Percentiles rank a stretch among this genome's conserved stretches.
phyloP scores from a whole-genome alignment of 129 eudicot genomes.

The Centaurea solstitialis region DNA sequence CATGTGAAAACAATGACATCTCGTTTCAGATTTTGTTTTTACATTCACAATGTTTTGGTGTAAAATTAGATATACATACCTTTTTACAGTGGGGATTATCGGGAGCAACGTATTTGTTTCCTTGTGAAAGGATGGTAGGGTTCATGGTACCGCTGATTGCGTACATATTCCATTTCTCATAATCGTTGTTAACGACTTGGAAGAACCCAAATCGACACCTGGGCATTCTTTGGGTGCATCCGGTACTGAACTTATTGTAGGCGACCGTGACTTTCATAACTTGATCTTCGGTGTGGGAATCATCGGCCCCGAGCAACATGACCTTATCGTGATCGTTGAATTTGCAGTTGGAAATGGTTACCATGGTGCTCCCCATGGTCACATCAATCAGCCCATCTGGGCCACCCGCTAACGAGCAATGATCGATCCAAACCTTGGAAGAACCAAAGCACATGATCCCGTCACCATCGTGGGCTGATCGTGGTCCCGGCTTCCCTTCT shows the following conservation, averaged over 20 bases:
- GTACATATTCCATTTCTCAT: constrained; percentile 36
- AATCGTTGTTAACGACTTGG: constrained; percentile 46
- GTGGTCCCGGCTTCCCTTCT: constrained; percentile 30
- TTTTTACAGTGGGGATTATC: neutral
- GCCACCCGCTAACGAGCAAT: constrained; percentile 44
- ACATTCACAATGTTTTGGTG: too few relatives aligned
- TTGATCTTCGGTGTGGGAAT: constrained; percentile 9
- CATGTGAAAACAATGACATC: too few relatives aligned
- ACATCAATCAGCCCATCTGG: constrained; percentile 72
- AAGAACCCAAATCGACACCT: constrained; percentile 34
- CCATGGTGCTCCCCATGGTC: constrained; percentile 58
- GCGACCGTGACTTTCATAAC: constrained; percentile 34
- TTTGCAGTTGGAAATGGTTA: constrained; percentile 69
- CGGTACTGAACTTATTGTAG: constrained; percentile 32
- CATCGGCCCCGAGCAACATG: constrained; percentile 37
- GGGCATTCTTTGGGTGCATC: constrained; percentile 40
- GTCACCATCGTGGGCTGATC: constrained; percentile 72
- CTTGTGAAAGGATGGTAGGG: constrained; percentile 42
- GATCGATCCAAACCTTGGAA: constrained; percentile 68
- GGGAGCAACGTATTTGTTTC: constrained; percentile 45
- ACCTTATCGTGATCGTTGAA: constrained; percentile 60
- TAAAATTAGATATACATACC: neutral
- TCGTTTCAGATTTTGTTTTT: too few relatives aligned
- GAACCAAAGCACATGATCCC: constrained; percentile 46
- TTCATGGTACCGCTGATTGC: constrained; percentile 41